Evolutionary conservation across 805 yeast genomes (phyloP).

Genomic region (Wickerhamomyces bisporus): DNA sequence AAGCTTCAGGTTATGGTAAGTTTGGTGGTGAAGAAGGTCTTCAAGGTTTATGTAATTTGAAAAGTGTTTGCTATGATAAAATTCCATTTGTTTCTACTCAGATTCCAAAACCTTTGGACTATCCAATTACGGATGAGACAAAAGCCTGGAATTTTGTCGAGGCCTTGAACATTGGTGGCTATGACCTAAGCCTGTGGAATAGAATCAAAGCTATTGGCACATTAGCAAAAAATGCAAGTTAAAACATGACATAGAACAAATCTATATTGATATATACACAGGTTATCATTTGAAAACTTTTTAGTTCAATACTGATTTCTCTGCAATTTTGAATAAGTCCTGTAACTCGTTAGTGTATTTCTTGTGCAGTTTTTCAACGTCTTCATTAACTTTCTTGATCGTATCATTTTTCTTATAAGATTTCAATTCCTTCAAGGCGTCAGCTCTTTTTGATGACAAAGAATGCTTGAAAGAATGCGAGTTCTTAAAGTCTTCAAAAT

Average conservation of each 20-base stretch:
- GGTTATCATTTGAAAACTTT: too few relatives aligned
- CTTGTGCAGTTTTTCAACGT: slow-evolving; percentile 69
- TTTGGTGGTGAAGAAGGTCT: slow-evolving; percentile 98
- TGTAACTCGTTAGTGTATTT: slow-evolving; percentile 53
- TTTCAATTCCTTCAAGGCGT: slow-evolving; percentile 51
- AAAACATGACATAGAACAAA: too few relatives aligned
- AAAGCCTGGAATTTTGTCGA: slow-evolving; percentile 88
- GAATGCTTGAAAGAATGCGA: slow-evolving; percentile 40
- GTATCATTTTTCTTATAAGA: slow-evolving; percentile 47
- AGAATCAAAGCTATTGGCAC: slow-evolving; percentile 50
- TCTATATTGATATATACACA: too few relatives aligned
- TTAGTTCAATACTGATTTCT: slow-evolving; percentile 33
- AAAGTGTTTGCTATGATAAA: slow-evolving; percentile 82
- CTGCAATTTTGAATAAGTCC: slow-evolving; percentile 51
- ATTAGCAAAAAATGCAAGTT: slow-evolving; percentile 42
- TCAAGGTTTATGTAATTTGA: slow-evolving; percentile 81
- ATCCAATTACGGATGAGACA: slow-evolving; percentile 77
- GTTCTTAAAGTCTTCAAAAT: slow-evolving; percentile 57
- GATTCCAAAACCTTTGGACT: slow-evolving; percentile 87
- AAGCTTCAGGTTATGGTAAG: slow-evolving; percentile 93
- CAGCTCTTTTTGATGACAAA: slow-evolving; percentile 52
- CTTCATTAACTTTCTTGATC: slow-evolving; percentile 48
- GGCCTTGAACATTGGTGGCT: slow-evolving; percentile 79
- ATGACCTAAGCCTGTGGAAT: slow-evolving; percentile 70
- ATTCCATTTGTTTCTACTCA: slow-evolving; percentile 72